Percentiles rank a stretch among this genome's conserved stretches.
phyloP scores from a whole-genome alignment of 352 stramenopile genomes.

The Thalassiosira hispida region DNA sequence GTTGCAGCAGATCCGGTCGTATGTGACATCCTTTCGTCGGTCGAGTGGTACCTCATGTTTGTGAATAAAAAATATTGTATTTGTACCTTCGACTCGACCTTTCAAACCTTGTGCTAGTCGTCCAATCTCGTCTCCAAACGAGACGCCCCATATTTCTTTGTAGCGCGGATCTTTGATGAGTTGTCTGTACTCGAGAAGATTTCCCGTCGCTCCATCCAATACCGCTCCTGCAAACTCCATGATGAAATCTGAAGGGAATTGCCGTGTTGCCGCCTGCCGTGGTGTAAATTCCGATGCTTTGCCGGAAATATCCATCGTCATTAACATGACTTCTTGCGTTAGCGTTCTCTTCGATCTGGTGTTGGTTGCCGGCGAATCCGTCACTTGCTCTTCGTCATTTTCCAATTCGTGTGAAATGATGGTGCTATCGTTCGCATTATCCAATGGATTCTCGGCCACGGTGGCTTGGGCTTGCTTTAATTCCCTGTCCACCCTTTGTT shows the following conservation, averaged over 20 bases:
- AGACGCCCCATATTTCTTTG: not conserved
- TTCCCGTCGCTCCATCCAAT: not conserved
- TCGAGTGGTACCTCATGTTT: not conserved
- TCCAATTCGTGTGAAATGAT: too few species aligned
- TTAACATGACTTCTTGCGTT: not conserved
- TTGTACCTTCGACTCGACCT: not conserved
- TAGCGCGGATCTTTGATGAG: not conserved
- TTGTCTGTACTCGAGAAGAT: slow-evolving; percentile 6
- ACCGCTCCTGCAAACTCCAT: not conserved
- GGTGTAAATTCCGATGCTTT: not conserved
- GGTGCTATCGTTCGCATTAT: not conserved
- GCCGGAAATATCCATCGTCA: not conserved
- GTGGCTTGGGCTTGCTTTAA: not conserved
- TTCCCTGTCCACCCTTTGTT: slow-evolving; percentile 13
- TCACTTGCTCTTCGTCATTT: not conserved
- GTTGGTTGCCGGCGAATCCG: slow-evolving; percentile 1
- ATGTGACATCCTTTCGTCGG: slow-evolving; percentile 16
- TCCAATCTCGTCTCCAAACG: slow-evolving; percentile 3
- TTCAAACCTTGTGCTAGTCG: slow-evolving; percentile 3
- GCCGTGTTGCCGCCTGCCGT: not conserved
- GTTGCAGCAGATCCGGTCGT: not conserved
- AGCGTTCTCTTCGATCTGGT: not conserved
- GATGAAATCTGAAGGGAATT: not conserved
- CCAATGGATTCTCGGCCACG: not conserved
- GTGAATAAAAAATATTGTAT: slow-evolving; percentile 28